Evolutionary conservation across 768 basidiomycete genomes (phyloP).

Genomic region (Russula lepida): DNA sequence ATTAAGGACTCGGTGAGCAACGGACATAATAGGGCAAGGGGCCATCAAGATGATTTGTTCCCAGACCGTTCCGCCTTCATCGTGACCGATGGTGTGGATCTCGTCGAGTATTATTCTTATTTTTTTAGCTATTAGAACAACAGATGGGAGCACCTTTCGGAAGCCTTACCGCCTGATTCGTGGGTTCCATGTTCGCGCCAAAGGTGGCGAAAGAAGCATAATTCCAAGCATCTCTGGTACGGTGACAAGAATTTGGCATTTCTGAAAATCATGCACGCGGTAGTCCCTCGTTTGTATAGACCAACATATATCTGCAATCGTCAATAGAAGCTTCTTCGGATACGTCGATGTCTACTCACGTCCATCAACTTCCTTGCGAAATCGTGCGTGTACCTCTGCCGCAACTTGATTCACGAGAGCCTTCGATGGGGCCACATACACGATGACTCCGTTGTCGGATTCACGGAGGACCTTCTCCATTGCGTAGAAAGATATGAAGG

Average conservation of each 20-base stretch:
- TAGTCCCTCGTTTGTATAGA: conserved; percentile 60
- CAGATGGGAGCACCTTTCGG: too few relatives aligned
- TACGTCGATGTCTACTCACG: conserved; percentile 29
- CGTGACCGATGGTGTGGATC: conserved; percentile 62
- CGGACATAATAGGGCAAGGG: conserved; percentile 65
- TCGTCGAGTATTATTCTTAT: conserved; percentile 60
- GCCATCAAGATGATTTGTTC: conserved; percentile 65
- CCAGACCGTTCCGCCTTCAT: conserved; percentile 64
- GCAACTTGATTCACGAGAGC: conserved; percentile 65
- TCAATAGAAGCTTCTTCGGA: neutral
- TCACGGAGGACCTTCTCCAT: conserved; percentile 60
- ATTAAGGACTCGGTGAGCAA: conserved; percentile 5
- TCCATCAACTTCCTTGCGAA: conserved; percentile 44
- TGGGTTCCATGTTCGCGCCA: conserved; percentile 54
- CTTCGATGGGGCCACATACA: conserved; percentile 72
- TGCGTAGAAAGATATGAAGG: conserved; percentile 70
- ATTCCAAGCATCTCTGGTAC: conserved; percentile 64
- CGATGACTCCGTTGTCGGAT: conserved; percentile 58
- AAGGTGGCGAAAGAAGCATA: conserved; percentile 58
- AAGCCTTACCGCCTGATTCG: conserved; percentile 46
- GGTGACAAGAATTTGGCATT: conserved; percentile 66
- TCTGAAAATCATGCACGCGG: conserved; percentile 51
- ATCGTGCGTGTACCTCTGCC: conserved; percentile 66
- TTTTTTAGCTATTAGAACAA: neutral
- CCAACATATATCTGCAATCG: conserved; percentile 45